Conservation (phyloP, 352 stramenopile genomes). For the Globisporangium barbulae region DNA sequence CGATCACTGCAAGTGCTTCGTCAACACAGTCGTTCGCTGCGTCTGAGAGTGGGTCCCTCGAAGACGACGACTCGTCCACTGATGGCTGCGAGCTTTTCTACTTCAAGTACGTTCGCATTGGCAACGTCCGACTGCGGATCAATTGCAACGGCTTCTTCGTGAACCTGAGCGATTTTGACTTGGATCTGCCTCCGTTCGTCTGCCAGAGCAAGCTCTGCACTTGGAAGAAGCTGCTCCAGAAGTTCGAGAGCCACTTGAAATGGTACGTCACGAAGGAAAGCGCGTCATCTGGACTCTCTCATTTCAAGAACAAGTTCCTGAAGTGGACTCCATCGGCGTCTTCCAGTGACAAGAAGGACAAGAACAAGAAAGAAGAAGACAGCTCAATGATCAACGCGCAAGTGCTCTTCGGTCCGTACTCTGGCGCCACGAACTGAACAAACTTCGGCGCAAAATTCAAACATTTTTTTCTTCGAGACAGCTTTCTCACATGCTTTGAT, state of each 20-base stretch:
- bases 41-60: conserved; percentile 17
- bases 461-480: background rate
- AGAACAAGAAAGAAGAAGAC: conserved; percentile 61
- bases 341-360: conserved; percentile 57
- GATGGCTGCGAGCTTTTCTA: conserved; percentile 79
- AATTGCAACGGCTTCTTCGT: conserved; percentile 87
- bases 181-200: conserved; percentile 74
- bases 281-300: conserved; percentile 73
- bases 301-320: conserved; percentile 86
- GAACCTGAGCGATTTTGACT: conserved; percentile 76
- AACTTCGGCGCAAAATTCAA: background rate
- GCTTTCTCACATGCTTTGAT: background rate
- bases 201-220: conserved; percentile 82
- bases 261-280: conserved; percentile 83
- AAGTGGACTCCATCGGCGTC: conserved; percentile 67
- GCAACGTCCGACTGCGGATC: conserved; percentile 74
- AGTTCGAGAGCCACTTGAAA: conserved; percentile 81
- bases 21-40: conserved; percentile 15
- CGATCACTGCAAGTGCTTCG: background rate
- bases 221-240: conserved; percentile 76
- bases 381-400: conserved; percentile 57
- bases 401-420: conserved; percentile 79
- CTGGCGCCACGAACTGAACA: conserved; percentile 28
- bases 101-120: conserved; percentile 83
- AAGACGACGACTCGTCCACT: conserved; percentile 50